Base-by-base conservation (phyloP, 805 yeast genomes). In the Brettanomyces nanus region DNA sequence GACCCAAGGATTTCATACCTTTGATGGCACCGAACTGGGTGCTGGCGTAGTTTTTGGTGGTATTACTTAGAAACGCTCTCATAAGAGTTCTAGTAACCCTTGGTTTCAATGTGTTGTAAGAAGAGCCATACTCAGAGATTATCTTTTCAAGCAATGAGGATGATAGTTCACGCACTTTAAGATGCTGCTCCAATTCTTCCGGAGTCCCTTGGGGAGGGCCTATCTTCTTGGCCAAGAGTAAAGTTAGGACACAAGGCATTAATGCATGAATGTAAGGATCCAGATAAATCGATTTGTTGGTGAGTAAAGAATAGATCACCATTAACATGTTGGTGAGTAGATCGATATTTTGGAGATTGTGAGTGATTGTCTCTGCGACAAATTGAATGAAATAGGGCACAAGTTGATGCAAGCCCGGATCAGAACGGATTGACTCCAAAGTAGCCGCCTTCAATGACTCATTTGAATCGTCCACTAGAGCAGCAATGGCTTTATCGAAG, bases 311-410 rank as follows among this genome's bases (percentile, higher is more conserved):
- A 42, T 85, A 83, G 10, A 90, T 76, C 45, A 87, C 87, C 57
- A 86, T 94, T 43, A 92, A 65, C 85, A 90, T 87, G 5, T 95
- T 84, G 4, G 84, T 71, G 37, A 92, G 63, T 15, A 85, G 59
- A 4, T 72, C 73, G 32, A 84, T 66, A 52, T 82, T 80, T 49
- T 83, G 75, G 49, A 90, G 68, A 52, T 86, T 90, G 54, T 85
- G 81, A 1, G 97, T 85, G 40, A 92, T 77, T 48, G 94, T 95
- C 54, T 92, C 99, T 5, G 96, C 95, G 26, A 87, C 85, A 54
- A 92, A 89, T 55, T 92, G 97, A 36, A 92, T 89, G 51, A 92
- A 85, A 57, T 92, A 92, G 2, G 99, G 99, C 4, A 94, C 92
- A 35, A 92, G 63, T 60, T 92, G 99, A 64, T 92, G 98, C 40